phyloP scores from a whole-genome alignment of 2,329 filamentous ascomycete genomes.

The Sporothrix variecibatus region DNA sequence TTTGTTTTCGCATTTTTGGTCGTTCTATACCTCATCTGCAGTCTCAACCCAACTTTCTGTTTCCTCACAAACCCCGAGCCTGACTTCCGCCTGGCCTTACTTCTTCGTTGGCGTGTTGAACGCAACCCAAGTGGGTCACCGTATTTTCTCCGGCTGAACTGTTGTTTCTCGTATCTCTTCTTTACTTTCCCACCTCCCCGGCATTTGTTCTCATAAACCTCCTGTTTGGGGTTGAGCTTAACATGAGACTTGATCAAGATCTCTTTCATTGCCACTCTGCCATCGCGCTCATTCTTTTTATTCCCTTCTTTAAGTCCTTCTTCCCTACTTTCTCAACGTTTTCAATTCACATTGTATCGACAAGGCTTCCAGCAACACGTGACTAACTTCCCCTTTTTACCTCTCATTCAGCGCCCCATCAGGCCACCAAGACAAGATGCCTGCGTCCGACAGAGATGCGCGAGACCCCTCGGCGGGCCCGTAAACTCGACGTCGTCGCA shows the following conservation, averaged over 20 bases:
- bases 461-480: conserved; percentile 35
- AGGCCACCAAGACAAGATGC: conserved; percentile 21
- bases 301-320: neutral
- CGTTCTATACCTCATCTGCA: neutral
- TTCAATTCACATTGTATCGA: neutral
- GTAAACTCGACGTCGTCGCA: conserved; percentile 39
- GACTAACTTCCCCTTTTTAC: conserved; percentile 10
- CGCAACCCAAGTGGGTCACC: conserved; percentile 28
- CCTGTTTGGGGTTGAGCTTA: neutral
- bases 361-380: conserved; percentile 17
- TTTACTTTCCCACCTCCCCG: neutral
- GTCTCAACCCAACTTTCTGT: conserved; percentile 4
- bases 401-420: conserved; percentile 13
- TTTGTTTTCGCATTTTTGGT: neutral
- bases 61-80: conserved; percentile 7
- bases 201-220: neutral
- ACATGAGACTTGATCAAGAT: neutral
- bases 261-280: neutral
- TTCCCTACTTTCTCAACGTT: neutral
- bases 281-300: neutral
- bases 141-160: conserved; percentile 6
- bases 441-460: conserved; percentile 16
- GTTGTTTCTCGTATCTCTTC: neutral
- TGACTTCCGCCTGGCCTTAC: conserved; percentile 9
- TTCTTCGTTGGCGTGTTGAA: conserved; percentile 21